A percentile compares a stretch with the other conserved stretches of the same genome.
Evolutionary conservation across 768 basidiomycete species (phyloP).

Genomic region (Candolleomyces efflorescens): DNA sequence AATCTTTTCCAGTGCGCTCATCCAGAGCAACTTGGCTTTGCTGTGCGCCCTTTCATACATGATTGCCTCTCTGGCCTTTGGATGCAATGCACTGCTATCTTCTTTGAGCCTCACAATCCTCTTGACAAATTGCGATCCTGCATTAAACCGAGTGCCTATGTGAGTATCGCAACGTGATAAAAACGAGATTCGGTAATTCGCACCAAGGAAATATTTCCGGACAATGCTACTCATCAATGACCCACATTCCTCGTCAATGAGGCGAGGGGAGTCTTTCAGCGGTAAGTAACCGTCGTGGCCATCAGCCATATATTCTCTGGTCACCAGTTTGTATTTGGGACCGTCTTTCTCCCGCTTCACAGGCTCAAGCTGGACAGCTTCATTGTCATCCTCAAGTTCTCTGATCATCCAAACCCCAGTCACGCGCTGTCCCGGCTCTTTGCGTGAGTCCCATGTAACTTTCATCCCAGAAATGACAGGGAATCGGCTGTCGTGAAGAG

Average conservation of each 20-base stretch:
- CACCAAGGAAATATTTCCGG: constrained; percentile 81
- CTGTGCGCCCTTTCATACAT: constrained; percentile 9
- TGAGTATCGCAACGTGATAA: not conserved
- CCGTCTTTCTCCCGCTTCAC: constrained; percentile 51
- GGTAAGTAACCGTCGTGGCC: constrained; percentile 81
- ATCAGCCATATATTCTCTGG: constrained; percentile 80
- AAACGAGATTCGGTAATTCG: not conserved
- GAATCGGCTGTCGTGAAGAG: constrained; percentile 58
- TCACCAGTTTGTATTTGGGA: constrained; percentile 72
- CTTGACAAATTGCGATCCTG: constrained; percentile 75
- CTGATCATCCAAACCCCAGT: constrained; percentile 63
- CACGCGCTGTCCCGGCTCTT: constrained; percentile 66
- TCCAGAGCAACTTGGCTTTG: constrained; percentile 40
- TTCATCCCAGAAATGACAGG: constrained; percentile 82
- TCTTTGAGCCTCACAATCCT: constrained; percentile 44
- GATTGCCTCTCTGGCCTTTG: constrained; percentile 31
- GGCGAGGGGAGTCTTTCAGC: constrained; percentile 58
- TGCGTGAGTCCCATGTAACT: constrained; percentile 83
- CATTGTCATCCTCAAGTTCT: constrained; percentile 22
- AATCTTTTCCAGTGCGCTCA: constrained; percentile 36
- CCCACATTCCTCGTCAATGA: constrained; percentile 83
- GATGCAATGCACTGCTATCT: constrained; percentile 31
- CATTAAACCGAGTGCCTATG: not conserved
- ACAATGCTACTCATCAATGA: constrained; percentile 75
- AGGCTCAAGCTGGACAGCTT: constrained; percentile 44